Evolutionary conservation across 2,329 filamentous ascomycete species (phyloP).

Genomic region (Teratosphaeria nubilosa): DNA sequence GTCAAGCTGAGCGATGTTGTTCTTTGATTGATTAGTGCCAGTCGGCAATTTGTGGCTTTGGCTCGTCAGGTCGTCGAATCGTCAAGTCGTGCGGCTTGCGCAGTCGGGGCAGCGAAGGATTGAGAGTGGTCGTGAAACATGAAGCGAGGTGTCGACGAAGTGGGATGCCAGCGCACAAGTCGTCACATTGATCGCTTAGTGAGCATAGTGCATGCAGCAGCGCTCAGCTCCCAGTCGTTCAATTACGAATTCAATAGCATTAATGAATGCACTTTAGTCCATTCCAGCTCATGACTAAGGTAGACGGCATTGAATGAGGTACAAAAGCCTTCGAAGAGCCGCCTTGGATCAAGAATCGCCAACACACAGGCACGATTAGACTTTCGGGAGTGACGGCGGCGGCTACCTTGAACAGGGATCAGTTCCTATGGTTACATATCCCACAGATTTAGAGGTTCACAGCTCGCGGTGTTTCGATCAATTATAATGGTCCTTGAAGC

Average conservation of each 20-base stretch:
- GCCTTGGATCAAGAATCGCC: not conserved
- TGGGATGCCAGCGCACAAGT: not conserved
- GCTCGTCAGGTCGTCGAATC: not conserved
- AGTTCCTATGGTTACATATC: not conserved
- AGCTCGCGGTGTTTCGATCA: not conserved
- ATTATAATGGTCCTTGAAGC: not conserved
- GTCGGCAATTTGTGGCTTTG: not conserved
- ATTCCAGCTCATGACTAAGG: not conserved
- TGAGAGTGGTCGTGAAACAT: not conserved
- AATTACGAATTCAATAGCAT: not conserved
- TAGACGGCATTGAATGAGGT: not conserved
- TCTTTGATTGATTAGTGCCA: not conserved
- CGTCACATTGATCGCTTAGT: not conserved
- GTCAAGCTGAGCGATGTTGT: not conserved
- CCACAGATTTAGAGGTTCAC: not conserved
- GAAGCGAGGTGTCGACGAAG: not conserved
- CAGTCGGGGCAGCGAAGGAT: not conserved
- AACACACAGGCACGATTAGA: not conserved
- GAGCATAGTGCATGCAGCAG: not conserved
- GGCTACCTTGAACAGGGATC: not conserved
- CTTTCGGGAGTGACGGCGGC: not conserved
- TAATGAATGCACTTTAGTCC: not conserved
- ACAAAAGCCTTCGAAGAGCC: not conserved
- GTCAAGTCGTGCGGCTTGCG: not conserved
- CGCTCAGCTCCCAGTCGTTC: not conserved